phyloP scores from a whole-genome alignment of 1,284 basidiomycete genomes.

The Malassezia japonica region DNA sequence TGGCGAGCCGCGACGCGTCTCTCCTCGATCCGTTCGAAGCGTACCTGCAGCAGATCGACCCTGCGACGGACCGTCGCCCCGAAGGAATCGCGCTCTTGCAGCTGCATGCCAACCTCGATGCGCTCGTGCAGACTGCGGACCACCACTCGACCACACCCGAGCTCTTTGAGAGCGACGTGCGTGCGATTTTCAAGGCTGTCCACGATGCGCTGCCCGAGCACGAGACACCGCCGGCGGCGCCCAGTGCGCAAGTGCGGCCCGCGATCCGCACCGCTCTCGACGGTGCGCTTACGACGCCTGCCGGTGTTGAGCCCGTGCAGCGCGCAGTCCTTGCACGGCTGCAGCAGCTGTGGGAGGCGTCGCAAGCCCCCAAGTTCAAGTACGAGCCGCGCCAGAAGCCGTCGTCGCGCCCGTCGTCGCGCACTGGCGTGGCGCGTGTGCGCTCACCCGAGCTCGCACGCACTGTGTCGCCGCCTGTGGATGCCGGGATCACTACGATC shows the following conservation, averaged over 20 bases:
- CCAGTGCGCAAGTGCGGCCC: not conserved
- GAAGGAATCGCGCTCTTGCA: conserved; percentile 14
- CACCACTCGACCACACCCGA: conserved; percentile 5
- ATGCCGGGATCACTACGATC: not conserved
- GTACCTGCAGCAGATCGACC: not conserved
- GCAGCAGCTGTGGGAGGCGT: conserved; percentile 15
- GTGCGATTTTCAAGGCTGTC: conserved; percentile 1
- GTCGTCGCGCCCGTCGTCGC: not conserved
- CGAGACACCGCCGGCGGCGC: not conserved
- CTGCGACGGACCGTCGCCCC: not conserved
- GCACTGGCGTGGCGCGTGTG: not conserved
- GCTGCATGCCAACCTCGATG: conserved; percentile 13
- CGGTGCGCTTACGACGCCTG: not conserved
- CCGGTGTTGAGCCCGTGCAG: not conserved
- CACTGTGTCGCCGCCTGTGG: not conserved
- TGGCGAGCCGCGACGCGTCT: conserved; percentile 2
- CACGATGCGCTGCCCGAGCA: not conserved
- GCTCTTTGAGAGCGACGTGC: conserved; percentile 9
- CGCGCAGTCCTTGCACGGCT: conserved; percentile 1
- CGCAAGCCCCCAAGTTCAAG: not conserved
- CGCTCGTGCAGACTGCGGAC: not conserved
- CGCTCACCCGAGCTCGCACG: not conserved
- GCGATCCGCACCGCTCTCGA: conserved; percentile 1
- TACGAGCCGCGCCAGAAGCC: conserved; percentile 10
- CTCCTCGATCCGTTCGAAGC: conserved; percentile 7